Base-by-base conservation (phyloP, 2,329 filamentous ascomycete species). In the Cladophialophora yegresii region DNA sequence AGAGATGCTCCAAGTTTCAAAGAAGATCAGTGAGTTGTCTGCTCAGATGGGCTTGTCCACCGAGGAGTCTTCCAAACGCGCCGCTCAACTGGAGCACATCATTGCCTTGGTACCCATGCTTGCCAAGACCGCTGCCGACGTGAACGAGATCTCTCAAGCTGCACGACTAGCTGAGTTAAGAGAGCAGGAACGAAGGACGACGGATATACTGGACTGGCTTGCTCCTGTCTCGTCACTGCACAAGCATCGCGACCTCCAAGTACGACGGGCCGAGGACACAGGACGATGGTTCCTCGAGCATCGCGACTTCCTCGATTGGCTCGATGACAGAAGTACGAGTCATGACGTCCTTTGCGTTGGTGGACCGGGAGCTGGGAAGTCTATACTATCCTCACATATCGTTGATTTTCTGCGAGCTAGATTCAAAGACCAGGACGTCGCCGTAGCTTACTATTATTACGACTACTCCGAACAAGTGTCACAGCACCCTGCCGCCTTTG, bases 281-380 rank as follows among this genome's bases (percentile, higher is more conserved):
- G 75, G 75, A 49, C 59, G 72, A 55, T 77, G 75, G 74, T 74
- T 77, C 47, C 63, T 72, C 1, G 54, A 66, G 16, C 71, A 75
- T 62, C 23, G 36, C 13, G 47, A 53, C 4, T 76, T 75, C 60
- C 32, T 51, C 1, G 23, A 65, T 4, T 77, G 74, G 75, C 22
- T 62, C 1, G 45, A 70, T 22, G 65, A 62, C 26, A 22, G 49
- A 10, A 30, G 40, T 40, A 54, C 32, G 12, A 58, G 54, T 30
- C 56, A 65, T 56, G 70, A 71, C 49, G 54, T 70, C 16, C 61
- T 71, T 26, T 70, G 70, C 56, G 43, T 66, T 47, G 68, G 70
- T 30, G 65, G 66, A 22, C 70, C 70, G 20, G 70, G 70, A 16
- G 67, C 63, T 30, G 70, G 70, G 28, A 71, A 71, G 55, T 68